Conservation (phyloP, 1,284 basidiomycete species). For the Apiotrichum akiyoshidainum region DNA sequence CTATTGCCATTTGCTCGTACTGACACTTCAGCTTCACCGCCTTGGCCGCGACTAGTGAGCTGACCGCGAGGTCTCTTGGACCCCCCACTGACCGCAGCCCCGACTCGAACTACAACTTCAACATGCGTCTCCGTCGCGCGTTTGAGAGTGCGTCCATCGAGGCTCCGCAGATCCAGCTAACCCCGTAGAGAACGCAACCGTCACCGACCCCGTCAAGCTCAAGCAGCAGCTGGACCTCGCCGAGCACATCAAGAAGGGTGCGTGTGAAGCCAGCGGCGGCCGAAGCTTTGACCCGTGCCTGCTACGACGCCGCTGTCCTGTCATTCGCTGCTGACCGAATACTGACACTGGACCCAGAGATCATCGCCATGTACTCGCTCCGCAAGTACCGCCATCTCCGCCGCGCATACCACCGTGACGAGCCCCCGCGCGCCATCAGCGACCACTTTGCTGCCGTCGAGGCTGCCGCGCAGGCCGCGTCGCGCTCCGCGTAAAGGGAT, state of each 20-base stretch:
- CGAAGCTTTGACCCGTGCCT: too few relatives aligned
- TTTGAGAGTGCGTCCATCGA: constrained; percentile 45
- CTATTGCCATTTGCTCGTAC: background rate
- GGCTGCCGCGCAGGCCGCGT: background rate
- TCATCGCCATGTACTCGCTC: constrained; percentile 76
- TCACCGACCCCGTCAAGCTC: constrained; percentile 68
- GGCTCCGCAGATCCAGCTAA: background rate
- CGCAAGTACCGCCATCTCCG: constrained; percentile 81
- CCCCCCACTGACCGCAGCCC: constrained; percentile 34
- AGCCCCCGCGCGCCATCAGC: constrained; percentile 23
- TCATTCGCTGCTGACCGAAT: background rate
- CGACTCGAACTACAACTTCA: constrained; percentile 49
- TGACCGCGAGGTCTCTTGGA: background rate
- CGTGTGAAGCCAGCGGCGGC: constrained; percentile 25
- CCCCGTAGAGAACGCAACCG: constrained; percentile 63
- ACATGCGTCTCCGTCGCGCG: constrained; percentile 47
- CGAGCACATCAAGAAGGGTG: constrained; percentile 86
- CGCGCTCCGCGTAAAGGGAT: background rate
- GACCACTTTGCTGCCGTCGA: constrained; percentile 11
- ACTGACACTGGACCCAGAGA: constrained; percentile 59
- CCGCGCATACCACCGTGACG: constrained; percentile 60
- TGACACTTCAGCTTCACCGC: constrained; percentile 41
- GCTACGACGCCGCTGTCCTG: too few relatives aligned
- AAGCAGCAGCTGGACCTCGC: constrained; percentile 73
- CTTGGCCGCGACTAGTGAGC: constrained; percentile 50